A percentile compares a stretch with the other conserved stretches of the same genome.
Evolutionary conservation across 768 basidiomycete genomes (phyloP).

Genomic region (Pulveroboletus sp.): DNA sequence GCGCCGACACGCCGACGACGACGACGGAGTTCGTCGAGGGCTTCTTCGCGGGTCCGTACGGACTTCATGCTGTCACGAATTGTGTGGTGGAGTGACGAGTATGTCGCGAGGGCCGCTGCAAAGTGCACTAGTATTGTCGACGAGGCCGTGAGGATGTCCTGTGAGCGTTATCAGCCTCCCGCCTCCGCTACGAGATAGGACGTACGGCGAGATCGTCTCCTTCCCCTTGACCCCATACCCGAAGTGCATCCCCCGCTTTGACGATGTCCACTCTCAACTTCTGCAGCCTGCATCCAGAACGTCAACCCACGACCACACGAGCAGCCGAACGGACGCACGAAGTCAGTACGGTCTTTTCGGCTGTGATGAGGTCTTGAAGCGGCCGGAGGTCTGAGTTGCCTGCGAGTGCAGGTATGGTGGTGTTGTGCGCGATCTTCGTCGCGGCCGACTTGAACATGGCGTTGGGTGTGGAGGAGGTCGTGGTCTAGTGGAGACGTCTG

Average conservation of each 20-base stretch:
- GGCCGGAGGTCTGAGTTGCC: constrained; percentile 76
- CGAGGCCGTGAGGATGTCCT: constrained; percentile 77
- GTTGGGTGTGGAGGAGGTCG: constrained; percentile 6
- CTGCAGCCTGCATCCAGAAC: constrained; percentile 44
- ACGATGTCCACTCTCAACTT: constrained; percentile 60
- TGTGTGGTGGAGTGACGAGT: constrained; percentile 64
- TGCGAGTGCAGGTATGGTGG: constrained; percentile 66
- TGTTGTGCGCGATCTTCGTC: constrained; percentile 85
- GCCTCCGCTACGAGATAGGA: not conserved
- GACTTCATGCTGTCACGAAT: constrained; percentile 69
- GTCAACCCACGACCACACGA: not conserved
- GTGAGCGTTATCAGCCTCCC: not conserved
- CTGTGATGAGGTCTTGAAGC: constrained; percentile 84
- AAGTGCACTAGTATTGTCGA: constrained; percentile 64
- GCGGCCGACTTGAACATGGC: constrained; percentile 75
- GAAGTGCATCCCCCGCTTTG: constrained; percentile 70
- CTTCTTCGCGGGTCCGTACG: constrained; percentile 81
- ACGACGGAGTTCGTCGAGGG: constrained; percentile 69
- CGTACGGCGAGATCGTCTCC: constrained; percentile 79
- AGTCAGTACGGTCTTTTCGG: constrained; percentile 77
- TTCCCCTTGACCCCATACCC: constrained; percentile 71
- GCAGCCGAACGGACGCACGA: constrained; percentile 46
- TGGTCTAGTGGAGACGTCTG: constrained; percentile 7
- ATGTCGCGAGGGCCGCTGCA: constrained; percentile 60
- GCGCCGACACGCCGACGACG: constrained; percentile 60